Evolutionary conservation across 2,329 filamentous ascomycete species (phyloP), one percentile per base, ranked within the genome.

Genomic region (Trichoderma gracile): DNA sequence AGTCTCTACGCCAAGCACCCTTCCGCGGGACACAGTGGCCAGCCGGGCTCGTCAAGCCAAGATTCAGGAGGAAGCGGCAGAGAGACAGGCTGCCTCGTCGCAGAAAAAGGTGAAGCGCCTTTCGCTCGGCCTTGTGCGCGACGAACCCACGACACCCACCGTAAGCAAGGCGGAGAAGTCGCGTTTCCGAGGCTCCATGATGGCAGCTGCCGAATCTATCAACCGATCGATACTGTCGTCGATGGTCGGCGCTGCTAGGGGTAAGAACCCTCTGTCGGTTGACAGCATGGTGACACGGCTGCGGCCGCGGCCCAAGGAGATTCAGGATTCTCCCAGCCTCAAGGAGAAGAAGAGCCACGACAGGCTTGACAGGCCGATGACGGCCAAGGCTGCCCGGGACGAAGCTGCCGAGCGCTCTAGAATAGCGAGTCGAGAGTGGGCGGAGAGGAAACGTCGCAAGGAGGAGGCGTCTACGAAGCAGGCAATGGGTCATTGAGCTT

Each of bases 341-440:
- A 73, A 73, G 1, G 77, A 78, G 47, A 81, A 81, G 52, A 80
- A 81, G 55, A 81, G 85, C 67, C 79, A 78, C 10, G 85, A 86
- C 72, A 82, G 78, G 68, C 78, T 78, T 9, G 82, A 84, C 66
- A 80, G 85, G 40, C 85, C 88, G 69, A 73, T 76, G 54, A 77
- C 79, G 43, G 81, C 85, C 15, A 85, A 82, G 70, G 70, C 78
- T 62, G 85, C 86, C 8, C 79, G 86, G 50, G 82, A 86, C 69
- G 79, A 86, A 69, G 86, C 86, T 25, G 86, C 86, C 10, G 85
- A 89, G 73, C 80, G 83, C 70, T 86, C 84, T 61, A 80, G 86
- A 61, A 78, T 80, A 71, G 80, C 83, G 65, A 85, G 85, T 68
- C 81, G 85, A 40, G 83, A 87, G 69, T 88, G 86, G 85, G 85